phyloP scores from a whole-genome alignment of 2,329 filamentous ascomycete genomes.

The Aspergillus oerlinghausenensis region DNA sequence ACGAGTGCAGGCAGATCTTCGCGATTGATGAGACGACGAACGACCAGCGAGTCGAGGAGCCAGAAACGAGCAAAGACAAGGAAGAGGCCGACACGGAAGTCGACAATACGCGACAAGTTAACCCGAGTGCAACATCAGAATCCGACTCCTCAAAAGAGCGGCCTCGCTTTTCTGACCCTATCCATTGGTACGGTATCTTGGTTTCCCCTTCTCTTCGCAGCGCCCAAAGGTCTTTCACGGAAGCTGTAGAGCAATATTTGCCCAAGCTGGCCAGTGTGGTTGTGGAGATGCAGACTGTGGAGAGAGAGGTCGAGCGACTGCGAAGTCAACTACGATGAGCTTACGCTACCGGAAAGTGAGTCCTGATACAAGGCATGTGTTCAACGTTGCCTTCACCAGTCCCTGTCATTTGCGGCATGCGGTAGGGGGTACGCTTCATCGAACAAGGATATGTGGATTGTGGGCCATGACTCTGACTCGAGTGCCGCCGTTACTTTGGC shows the following conservation, averaged over 20 bases:
- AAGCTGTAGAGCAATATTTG: slow-evolving; percentile 33
- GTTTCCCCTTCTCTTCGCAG: slow-evolving; percentile 41
- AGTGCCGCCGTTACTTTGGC: background rate
- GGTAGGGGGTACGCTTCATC: background rate
- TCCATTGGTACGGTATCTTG: slow-evolving; percentile 48
- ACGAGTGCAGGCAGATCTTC: slow-evolving; percentile 6
- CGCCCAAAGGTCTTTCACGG: slow-evolving; percentile 41
- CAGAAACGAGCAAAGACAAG: slow-evolving; percentile 1
- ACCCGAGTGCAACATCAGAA: slow-evolving; percentile 2
- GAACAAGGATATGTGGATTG: background rate
- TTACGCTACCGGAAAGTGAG: background rate
- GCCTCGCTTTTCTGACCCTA: slow-evolving; percentile 36
- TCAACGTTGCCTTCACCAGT: background rate
- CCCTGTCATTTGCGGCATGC: background rate
- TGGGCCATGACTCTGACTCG: background rate
- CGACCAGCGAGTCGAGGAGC: slow-evolving; percentile 3
- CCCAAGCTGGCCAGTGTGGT: slow-evolving; percentile 35
- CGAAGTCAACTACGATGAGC: slow-evolving; percentile 19
- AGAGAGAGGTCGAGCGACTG: slow-evolving; percentile 33
- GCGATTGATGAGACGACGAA: slow-evolving; percentile 5
- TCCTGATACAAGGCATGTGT: background rate
- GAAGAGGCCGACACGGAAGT: slow-evolving; percentile 1
- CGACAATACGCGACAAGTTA: background rate
- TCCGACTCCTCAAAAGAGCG: slow-evolving; percentile 21
- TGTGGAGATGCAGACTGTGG: slow-evolving; percentile 39